phyloP scores from a whole-genome alignment of 2,329 filamentous ascomycete genomes.

The Pseudogymnoascus sp. region DNA sequence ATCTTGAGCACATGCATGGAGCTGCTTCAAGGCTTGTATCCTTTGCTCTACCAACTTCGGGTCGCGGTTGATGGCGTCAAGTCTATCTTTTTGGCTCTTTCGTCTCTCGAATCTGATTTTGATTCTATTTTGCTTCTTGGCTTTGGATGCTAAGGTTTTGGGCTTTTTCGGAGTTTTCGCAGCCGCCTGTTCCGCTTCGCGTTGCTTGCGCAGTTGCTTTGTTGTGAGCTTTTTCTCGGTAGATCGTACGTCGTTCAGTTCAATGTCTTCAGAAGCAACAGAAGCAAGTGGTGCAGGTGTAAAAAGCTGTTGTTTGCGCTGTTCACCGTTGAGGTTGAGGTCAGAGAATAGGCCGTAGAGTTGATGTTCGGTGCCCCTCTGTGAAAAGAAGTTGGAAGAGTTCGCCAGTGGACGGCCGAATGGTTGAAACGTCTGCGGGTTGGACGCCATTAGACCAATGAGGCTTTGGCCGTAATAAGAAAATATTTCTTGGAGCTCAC shows the following conservation, averaged over 20 bases:
- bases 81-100: constrained; percentile 2
- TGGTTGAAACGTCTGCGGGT: constrained; percentile 6
- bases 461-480: constrained; percentile 1
- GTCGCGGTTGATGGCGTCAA: not conserved
- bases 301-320: not conserved
- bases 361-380: not conserved
- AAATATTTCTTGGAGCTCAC: constrained; percentile 5
- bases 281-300: not conserved
- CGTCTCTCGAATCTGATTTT: constrained; percentile 4
- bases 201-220: constrained; percentile 1
- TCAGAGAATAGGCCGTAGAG: constrained; percentile 1
- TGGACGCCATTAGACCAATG: constrained; percentile 9
- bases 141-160: not conserved
- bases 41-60: not conserved
- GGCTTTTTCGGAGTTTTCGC: not conserved
- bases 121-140: constrained; percentile 5
- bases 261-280: not conserved
- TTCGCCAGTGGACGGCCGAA: constrained; percentile 5
- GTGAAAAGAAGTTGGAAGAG: not conserved
- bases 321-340: not conserved
- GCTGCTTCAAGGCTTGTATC: not conserved
- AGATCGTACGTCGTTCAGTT: not conserved
- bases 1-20: constrained; percentile 1
- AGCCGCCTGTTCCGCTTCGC: constrained; percentile 1
- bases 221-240: constrained; percentile 2